phyloP scores from a whole-genome alignment of 1,139 yeast genomes.

The Magnusiomyces suaveolens region DNA sequence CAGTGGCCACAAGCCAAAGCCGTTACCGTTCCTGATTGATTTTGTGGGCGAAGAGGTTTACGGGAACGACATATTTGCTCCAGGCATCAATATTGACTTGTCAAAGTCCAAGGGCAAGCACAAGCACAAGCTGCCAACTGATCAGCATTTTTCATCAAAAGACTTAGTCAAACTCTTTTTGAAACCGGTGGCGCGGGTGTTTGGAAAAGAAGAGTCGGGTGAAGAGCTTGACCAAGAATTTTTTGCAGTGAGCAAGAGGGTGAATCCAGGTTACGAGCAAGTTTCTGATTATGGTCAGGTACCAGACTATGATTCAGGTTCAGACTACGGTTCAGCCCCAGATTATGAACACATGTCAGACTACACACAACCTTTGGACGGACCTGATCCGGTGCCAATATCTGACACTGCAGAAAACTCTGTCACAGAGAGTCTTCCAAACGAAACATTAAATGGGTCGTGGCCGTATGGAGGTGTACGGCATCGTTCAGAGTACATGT shows the following conservation, averaged over 20 bases:
- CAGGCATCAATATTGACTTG: conserved; percentile 35
- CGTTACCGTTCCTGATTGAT: no score
- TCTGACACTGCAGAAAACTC: no score
- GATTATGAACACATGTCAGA: no score
- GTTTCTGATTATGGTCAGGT: no score
- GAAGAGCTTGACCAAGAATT: background rate
- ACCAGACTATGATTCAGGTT: no score
- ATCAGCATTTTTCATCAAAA: conserved; percentile 61
- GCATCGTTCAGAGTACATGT: conserved; percentile 52
- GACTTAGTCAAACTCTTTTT: conserved; percentile 61
- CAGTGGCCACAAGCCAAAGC: no score
- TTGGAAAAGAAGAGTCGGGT: conserved; percentile 16
- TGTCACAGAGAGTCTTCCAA: conserved; percentile 21
- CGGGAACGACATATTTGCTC: conserved; percentile 44
- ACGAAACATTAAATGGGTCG: conserved; percentile 11
- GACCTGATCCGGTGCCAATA: background rate
- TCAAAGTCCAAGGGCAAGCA: conserved; percentile 38
- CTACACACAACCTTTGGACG: no score
- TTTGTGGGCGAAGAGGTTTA: conserved; percentile 41
- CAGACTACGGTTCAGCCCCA: no score
- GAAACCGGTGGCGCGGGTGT: conserved; percentile 43
- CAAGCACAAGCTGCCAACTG: conserved; percentile 57
- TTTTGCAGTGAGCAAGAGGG: conserved; percentile 15
- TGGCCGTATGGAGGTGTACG: conserved; percentile 9
- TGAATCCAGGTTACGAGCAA: conserved; percentile 11